Evolutionary conservation across 2,329 filamentous ascomycete species (phyloP).

Genomic region (Endocalyx cinctus): DNA sequence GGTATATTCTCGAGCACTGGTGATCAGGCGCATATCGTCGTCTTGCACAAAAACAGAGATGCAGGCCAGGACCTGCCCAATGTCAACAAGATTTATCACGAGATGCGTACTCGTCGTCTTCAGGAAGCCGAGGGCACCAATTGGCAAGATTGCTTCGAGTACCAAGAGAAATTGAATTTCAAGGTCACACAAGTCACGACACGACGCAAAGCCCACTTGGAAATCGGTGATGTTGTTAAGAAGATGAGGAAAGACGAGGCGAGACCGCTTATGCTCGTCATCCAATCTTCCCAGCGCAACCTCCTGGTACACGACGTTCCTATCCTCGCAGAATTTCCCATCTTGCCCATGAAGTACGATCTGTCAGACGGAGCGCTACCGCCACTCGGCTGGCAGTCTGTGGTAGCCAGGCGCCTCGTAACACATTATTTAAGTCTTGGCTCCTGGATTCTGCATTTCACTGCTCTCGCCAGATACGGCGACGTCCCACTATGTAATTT

Average conservation of each 20-base stretch:
- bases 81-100: conserved; percentile 79
- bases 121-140: conserved; percentile 64
- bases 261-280: conserved; percentile 74
- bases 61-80: conserved; percentile 80
- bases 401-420: conserved; percentile 80
- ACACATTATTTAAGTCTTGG: conserved; percentile 90
- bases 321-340: conserved; percentile 76
- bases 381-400: conserved; percentile 88
- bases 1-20: conserved; percentile 83
- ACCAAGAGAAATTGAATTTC: conserved; percentile 82
- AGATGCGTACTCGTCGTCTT: conserved; percentile 63
- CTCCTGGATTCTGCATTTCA: conserved; percentile 84
- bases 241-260: conserved; percentile 83
- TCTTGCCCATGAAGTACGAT: conserved; percentile 77
- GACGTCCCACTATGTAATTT: conserved; percentile 94
- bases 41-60: conserved; percentile 80
- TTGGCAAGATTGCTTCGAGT: conserved; percentile 78
- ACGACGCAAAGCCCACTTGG: conserved; percentile 80
- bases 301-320: conserved; percentile 82
- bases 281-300: conserved; percentile 83
- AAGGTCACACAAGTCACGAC: conserved; percentile 85
- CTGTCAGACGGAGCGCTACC: conserved; percentile 81
- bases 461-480: conserved; percentile 83
- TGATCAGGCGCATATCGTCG: conserved; percentile 77
- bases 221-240: conserved; percentile 83